Evolutionary conservation across 176 grass and related monocot genomes (phyloP).

Genomic region (Tillandsia fasciculata): DNA sequence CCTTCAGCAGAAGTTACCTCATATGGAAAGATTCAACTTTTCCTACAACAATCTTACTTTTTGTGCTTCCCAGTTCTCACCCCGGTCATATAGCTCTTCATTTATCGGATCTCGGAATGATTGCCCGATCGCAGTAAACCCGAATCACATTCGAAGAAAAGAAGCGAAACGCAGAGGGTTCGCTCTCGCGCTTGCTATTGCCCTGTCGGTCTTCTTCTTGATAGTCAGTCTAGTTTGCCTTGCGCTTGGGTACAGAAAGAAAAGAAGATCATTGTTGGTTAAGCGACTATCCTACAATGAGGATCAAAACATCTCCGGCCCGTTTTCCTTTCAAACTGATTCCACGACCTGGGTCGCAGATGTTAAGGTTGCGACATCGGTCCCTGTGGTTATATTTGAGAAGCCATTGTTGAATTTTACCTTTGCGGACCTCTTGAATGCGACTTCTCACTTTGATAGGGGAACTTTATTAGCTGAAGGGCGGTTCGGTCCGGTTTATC

Average conservation of each 20-base stretch:
- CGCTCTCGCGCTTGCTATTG: slow-evolving; percentile 41
- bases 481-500: slow-evolving; percentile 79
- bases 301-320: slow-evolving; percentile 55
- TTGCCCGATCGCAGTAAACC: slow-evolving; percentile 91
- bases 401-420: slow-evolving; percentile 81
- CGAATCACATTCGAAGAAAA: slow-evolving; percentile 28
- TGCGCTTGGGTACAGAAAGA: slow-evolving; percentile 26
- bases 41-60: slow-evolving; percentile 97
- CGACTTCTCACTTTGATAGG: slow-evolving; percentile 78
- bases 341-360: slow-evolving; percentile 88
- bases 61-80: slow-evolving; percentile 59
- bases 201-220: slow-evolving; percentile 50
- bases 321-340: slow-evolving; percentile 76
- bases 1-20: slow-evolving; percentile 49
- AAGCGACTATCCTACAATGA: slow-evolving; percentile 66
- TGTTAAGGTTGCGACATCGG: slow-evolving; percentile 78
- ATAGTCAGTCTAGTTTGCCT: slow-evolving; percentile 47
- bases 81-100: slow-evolving; percentile 37
- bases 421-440: slow-evolving; percentile 68
- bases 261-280: slow-evolving; percentile 30
- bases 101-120: slow-evolving; percentile 69
- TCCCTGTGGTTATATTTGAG: slow-evolving; percentile 90
- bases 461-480: slow-evolving; percentile 89
- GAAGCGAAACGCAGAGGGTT: slow-evolving; percentile 29
- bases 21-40: slow-evolving; percentile 72